A percentile compares a stretch with the other conserved stretches of the same genome.
These are phyloP conservation scores for Rutstroemia sp. DNA, from an alignment of 2,329 filamentous ascomycete species.

Conservation along the genomic window DNA sequence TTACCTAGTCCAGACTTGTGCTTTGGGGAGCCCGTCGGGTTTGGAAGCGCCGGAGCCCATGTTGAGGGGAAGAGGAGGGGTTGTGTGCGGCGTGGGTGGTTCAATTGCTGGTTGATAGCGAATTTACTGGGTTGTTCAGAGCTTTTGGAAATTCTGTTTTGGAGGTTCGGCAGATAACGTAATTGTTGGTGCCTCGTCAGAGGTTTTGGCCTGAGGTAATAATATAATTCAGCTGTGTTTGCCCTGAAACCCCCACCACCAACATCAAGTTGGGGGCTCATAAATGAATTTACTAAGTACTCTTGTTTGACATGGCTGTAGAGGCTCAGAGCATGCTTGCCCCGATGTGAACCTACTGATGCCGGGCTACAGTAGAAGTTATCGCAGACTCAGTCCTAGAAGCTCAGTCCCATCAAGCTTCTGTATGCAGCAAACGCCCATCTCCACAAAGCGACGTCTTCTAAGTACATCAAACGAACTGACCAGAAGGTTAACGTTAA, in stretches of 20 bases:
- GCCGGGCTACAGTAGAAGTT: too few relatives aligned
- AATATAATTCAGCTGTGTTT: neutral
- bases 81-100: constrained; percentile 2
- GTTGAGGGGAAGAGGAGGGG: constrained; percentile 12
- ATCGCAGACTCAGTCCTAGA: too few relatives aligned
- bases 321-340: too few relatives aligned
- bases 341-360: too few relatives aligned
- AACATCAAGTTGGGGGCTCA: too few relatives aligned
- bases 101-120: neutral
- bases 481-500: neutral
- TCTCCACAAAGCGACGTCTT: too few relatives aligned
- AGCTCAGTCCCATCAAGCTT: too few relatives aligned
- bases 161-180: constrained; percentile 10
- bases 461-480: neutral
- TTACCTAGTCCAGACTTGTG: constrained; percentile 28
- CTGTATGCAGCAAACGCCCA: too few relatives aligned
- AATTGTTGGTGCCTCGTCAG: neutral
- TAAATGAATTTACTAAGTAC: too few relatives aligned
- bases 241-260: neutral
- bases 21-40: constrained; percentile 19
- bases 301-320: too few relatives aligned
- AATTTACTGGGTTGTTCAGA: constrained; percentile 5
- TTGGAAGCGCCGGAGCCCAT: constrained; percentile 29
- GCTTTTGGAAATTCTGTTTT: constrained; percentile 11
- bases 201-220: neutral